Evolutionary conservation across 306 rosid species (phyloP).

Genomic region (Betula pendula): DNA sequence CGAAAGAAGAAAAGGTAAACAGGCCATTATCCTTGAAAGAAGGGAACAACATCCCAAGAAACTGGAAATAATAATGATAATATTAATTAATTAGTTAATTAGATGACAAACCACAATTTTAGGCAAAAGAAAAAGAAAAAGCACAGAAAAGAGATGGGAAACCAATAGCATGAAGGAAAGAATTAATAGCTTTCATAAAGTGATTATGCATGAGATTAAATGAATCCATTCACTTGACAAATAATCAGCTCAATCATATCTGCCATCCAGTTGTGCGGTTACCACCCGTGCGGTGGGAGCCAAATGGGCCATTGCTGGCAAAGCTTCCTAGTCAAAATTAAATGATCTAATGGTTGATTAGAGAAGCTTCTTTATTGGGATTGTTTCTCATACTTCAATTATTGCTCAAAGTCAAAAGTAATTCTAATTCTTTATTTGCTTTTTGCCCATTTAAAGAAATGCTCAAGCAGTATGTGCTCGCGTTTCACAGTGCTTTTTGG

Average conservation of each 20-base stretch:
- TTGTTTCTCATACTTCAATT: slow-evolving; percentile 26
- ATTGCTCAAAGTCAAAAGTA: too few species aligned
- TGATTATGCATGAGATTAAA: not conserved
- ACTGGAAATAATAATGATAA: not conserved
- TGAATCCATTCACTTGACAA: not conserved
- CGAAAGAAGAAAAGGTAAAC: slow-evolving; percentile 56
- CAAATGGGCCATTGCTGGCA: slow-evolving; percentile 7
- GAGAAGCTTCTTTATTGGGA: slow-evolving; percentile 10
- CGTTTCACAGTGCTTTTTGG: too few species aligned
- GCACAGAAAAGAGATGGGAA: slow-evolving; percentile 11
- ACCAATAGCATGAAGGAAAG: slow-evolving; percentile 1
- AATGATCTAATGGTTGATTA: slow-evolving; percentile 15
- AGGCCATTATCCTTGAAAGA: slow-evolving; percentile 46
- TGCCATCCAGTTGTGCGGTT: not conserved
- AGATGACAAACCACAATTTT: slow-evolving; percentile 11
- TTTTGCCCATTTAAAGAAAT: too few species aligned
- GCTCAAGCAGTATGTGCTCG: too few species aligned
- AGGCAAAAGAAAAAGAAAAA: slow-evolving; percentile 27
- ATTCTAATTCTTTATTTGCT: too few species aligned
- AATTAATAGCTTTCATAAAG: slow-evolving; percentile 15
- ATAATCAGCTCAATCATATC: too few species aligned
- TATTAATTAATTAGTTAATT: not conserved
- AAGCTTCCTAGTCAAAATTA: slow-evolving; percentile 15
- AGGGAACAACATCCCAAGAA: slow-evolving; percentile 41
- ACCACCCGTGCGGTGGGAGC: slow-evolving; percentile 18